phyloP scores from a whole-genome alignment of 805 yeast species.

The Sporopachydermia lactativora region DNA sequence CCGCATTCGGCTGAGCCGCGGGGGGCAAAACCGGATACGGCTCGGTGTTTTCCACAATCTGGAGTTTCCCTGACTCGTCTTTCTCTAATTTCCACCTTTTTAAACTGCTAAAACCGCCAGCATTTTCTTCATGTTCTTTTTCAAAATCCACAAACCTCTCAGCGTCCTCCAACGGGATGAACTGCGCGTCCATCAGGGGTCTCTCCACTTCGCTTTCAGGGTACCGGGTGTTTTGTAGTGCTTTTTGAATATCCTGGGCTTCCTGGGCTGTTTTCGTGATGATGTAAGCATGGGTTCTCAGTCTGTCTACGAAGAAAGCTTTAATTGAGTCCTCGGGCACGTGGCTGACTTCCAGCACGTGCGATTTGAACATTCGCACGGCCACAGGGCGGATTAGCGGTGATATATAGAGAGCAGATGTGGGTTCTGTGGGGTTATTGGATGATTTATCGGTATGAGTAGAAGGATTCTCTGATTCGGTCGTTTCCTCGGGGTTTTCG shows the following conservation, averaged over 20 bases:
- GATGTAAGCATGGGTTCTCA: background rate
- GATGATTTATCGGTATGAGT: too few relatives aligned
- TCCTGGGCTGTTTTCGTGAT: background rate
- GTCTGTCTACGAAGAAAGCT: background rate
- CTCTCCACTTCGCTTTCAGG: constrained; percentile 1
- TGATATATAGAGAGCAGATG: background rate
- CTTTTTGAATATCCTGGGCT: background rate
- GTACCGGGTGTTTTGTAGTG: background rate
- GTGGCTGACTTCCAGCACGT: background rate
- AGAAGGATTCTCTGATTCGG: too few relatives aligned
- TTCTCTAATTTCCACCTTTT: background rate
- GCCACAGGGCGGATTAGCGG: background rate
- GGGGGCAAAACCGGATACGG: too few relatives aligned
- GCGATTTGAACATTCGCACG: background rate
- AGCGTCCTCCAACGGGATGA: background rate
- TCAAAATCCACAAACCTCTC: background rate
- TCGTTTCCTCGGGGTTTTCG: too few relatives aligned
- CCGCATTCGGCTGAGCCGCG: too few relatives aligned
- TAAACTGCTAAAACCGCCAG: background rate
- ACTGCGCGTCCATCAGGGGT: background rate
- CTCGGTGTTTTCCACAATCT: background rate
- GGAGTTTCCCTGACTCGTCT: background rate
- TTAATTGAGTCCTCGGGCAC: background rate
- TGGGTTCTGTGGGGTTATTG: too few relatives aligned
- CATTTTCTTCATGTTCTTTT: background rate